A percentile compares a stretch with the other conserved stretches of the same genome.
These are phyloP conservation scores for Suhomyces bolitotheri DNA, from an alignment of 1,139 yeast genomes.

Conservation along the genomic window DNA sequence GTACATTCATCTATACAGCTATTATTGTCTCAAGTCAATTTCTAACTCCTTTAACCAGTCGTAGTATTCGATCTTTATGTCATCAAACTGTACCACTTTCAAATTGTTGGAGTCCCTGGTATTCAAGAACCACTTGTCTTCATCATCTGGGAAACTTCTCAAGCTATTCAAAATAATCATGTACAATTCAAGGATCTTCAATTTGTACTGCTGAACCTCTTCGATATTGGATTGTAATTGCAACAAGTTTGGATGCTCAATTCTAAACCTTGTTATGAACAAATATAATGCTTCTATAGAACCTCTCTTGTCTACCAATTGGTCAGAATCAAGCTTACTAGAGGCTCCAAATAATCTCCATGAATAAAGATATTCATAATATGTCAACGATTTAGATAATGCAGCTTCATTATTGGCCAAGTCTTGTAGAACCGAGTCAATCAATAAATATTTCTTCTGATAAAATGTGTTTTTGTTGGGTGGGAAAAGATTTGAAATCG, in stretches of 20 bases:
- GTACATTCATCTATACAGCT: conserved; percentile 5
- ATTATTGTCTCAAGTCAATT: conserved; percentile 21
- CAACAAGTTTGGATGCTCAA: conserved; percentile 18
- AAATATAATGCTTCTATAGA: conserved; percentile 58
- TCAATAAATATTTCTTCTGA: conserved; percentile 28
- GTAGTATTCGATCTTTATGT: conserved; percentile 33
- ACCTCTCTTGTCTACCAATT: conserved; percentile 47
- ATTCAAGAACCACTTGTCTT: conserved; percentile 58
- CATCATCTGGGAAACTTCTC: conserved; percentile 44
- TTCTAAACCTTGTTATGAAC: conserved; percentile 46
- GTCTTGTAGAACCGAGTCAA: conserved; percentile 42
- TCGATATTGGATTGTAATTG: conserved; percentile 14
- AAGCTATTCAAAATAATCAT: conserved; percentile 51
- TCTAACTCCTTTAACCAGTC: conserved; percentile 39
- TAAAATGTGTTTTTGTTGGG: conserved; percentile 25
- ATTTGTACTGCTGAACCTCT: conserved; percentile 35
- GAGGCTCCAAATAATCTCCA: conserved; percentile 46
- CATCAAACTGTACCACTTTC: conserved; percentile 32
- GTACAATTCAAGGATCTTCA: conserved; percentile 45
- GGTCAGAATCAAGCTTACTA: conserved; percentile 20
- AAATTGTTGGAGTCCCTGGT: conserved; percentile 20
- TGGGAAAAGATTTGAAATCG: conserved; percentile 26
- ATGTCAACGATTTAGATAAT: conserved; percentile 42
- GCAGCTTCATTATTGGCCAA: conserved; percentile 38
- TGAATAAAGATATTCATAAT: conserved; percentile 55